Base-by-base conservation (phyloP, 1,139 yeast species). In the Neolecta irregularis region DNA sequence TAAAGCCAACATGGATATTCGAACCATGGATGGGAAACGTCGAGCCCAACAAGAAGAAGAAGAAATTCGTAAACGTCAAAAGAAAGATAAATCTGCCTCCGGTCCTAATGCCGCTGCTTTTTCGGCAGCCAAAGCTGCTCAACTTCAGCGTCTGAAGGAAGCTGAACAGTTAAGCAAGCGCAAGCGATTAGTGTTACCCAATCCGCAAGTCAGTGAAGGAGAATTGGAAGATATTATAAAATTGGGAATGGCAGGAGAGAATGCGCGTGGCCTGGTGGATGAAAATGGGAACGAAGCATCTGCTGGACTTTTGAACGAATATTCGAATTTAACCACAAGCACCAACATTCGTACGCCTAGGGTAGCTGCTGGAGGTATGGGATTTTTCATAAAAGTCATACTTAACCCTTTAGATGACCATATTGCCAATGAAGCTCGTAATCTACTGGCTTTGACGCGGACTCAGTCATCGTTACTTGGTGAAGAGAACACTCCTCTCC, bases 131-230 rank as follows among this genome's bases (percentile, higher is more conserved):
- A 58, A 65, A 1, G 65, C 66, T 0, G 63, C 57, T 19, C 39
- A 55, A 6, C 39, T 56, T 19, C 50, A 51, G 9, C 44, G 48
- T 30, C 31, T 55, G 29, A 56, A 54, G 16, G 53, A 55, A 8
- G 57, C 61, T 37, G 62, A 60, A 8, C 61, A 60, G 34, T 46
- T 52, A 13, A 46, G 58, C 35, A 72, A 75, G 47, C 65, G 72
- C 41, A 58, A 76, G 9, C 69, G 66, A 43, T 55, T 76, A 17
- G 61, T 58, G 3, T 55, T 78, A 9, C 72, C 81, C 2, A 63
- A 57, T 1, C 74, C 77, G 1, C 56, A 57, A 32, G 61, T 62
- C 13, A 48, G 50, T 16, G 57, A 50, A 4, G 51, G 48, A 11
- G 62, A 61, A 33, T 43, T 60, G 29, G 53, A 51, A 21, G 51